Conservation (phyloP, 176 grass and related monocot genomes). For the Tillandsia leiboldiana region DNA sequence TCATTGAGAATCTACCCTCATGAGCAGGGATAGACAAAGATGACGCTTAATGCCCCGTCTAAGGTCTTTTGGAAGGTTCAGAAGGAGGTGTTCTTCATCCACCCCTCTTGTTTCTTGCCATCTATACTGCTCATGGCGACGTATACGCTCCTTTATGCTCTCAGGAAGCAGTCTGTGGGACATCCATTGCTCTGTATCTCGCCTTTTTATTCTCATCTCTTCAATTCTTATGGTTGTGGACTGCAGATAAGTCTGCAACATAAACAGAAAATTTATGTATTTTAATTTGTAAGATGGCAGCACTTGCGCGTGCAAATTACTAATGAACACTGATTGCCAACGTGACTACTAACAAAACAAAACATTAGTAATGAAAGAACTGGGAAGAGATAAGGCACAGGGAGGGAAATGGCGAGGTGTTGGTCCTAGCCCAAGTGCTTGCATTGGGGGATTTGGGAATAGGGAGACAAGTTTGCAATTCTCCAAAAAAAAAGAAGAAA, state of each 20-base stretch:
- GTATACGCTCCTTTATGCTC: slow-evolving; percentile 71
- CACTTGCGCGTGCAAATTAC: neutral
- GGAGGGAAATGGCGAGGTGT: too few relatives aligned
- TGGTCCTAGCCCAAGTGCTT: too few relatives aligned
- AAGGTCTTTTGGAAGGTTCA: slow-evolving; percentile 90
- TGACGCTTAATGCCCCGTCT: slow-evolving; percentile 79
- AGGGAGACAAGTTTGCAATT: too few relatives aligned
- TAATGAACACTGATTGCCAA: neutral
- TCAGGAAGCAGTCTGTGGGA: slow-evolving; percentile 73
- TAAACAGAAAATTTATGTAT: slow-evolving; percentile 12
- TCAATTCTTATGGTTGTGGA: slow-evolving; percentile 68
- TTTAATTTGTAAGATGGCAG: neutral
- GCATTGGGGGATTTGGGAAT: too few relatives aligned
- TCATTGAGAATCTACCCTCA: slow-evolving; percentile 43
- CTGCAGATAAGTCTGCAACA: slow-evolving; percentile 73
- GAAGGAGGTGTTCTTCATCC: slow-evolving; percentile 76
- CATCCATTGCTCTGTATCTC: slow-evolving; percentile 90
- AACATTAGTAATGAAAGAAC: too few relatives aligned
- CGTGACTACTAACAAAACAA: too few relatives aligned
- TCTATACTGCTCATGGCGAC: slow-evolving; percentile 76
- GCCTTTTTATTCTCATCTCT: slow-evolving; percentile 88
- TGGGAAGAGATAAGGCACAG: too few relatives aligned
- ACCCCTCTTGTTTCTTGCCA: slow-evolving; percentile 99
- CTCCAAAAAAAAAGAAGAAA: too few relatives aligned
- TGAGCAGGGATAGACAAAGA: slow-evolving; percentile 83